Evolutionary conservation across 208 protist genomes (phyloP).

Genomic region (Crithidia brevicula): DNA sequence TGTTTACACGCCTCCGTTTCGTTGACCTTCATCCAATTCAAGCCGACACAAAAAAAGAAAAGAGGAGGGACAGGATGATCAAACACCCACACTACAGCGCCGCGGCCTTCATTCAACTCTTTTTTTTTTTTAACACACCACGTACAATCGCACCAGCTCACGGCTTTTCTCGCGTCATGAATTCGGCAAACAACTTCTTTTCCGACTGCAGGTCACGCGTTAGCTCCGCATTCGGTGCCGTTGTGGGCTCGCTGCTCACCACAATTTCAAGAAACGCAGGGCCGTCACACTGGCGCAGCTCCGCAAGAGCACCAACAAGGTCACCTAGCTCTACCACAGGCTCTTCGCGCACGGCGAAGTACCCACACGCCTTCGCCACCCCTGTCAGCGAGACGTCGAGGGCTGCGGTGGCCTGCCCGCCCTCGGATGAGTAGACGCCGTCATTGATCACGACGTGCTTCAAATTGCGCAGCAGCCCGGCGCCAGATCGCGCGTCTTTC

Average conservation of each 20-base stretch:
- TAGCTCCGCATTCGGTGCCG: not conserved
- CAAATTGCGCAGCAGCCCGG: conserved; percentile 62
- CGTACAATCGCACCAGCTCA: not conserved
- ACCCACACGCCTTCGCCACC: conserved; percentile 86
- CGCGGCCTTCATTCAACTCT: not conserved
- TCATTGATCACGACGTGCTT: conserved; percentile 91
- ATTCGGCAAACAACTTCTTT: conserved; percentile 25
- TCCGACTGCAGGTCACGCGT: conserved; percentile 23
- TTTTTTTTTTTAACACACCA: not conserved
- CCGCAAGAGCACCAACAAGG: conserved; percentile 50
- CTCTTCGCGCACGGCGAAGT: conserved; percentile 52
- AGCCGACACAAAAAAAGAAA: not conserved
- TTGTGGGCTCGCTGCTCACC: conserved; percentile 43
- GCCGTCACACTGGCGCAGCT: conserved; percentile 61
- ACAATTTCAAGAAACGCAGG: conserved; percentile 85
- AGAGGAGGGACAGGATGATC: too few species aligned
- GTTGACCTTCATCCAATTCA: too few species aligned
- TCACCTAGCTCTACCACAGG: conserved; percentile 73
- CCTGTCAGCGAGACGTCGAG: conserved; percentile 71
- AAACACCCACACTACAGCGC: too few species aligned
- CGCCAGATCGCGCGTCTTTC: conserved; percentile 20
- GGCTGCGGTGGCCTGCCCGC: conserved; percentile 70
- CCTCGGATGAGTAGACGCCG: conserved; percentile 79
- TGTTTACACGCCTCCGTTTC: too few species aligned
- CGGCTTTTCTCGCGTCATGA: conserved; percentile 14